phyloP scores from a whole-genome alignment of 176 grass and related monocot genomes.

The Cenchrus purpureus region DNA sequence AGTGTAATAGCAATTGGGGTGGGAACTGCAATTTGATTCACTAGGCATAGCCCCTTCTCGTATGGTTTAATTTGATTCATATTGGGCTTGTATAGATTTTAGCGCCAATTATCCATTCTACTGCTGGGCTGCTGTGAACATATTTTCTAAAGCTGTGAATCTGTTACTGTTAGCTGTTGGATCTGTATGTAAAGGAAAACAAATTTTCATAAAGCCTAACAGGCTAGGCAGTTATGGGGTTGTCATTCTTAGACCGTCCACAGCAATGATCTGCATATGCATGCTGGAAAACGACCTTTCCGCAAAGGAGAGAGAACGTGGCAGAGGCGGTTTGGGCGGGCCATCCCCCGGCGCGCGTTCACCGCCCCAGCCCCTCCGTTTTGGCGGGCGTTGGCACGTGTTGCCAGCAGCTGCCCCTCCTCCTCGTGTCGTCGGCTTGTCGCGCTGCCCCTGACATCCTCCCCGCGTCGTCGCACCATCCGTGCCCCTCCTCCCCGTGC shows the following conservation, averaged over 20 bases:
- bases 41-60: neutral
- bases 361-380: too few species aligned
- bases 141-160: neutral
- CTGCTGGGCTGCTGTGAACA: neutral
- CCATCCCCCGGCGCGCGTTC: too few species aligned
- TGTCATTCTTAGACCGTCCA: neutral
- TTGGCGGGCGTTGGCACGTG: too few species aligned
- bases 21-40: constrained; percentile 16
- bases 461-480: too few species aligned
- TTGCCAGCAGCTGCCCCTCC: too few species aligned
- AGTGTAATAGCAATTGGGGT: neutral
- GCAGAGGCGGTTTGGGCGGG: too few species aligned
- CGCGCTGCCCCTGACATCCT: too few species aligned
- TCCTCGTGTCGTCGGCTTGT: too few species aligned
- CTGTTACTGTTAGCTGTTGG: constrained; percentile 10
- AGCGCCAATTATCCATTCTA: constrained; percentile 10
- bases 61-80: neutral
- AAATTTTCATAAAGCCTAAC: neutral
- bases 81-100: neutral
- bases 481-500: too few species aligned
- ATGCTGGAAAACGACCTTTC: too few species aligned
- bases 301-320: too few species aligned
- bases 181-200: constrained; percentile 25
- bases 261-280: too few species aligned
- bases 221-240: neutral